Evolutionary conservation across 192 early-diverging fungal genomes (phyloP), one percentile per base, ranked within the genome.

Genomic region (Podila horticola): DNA sequence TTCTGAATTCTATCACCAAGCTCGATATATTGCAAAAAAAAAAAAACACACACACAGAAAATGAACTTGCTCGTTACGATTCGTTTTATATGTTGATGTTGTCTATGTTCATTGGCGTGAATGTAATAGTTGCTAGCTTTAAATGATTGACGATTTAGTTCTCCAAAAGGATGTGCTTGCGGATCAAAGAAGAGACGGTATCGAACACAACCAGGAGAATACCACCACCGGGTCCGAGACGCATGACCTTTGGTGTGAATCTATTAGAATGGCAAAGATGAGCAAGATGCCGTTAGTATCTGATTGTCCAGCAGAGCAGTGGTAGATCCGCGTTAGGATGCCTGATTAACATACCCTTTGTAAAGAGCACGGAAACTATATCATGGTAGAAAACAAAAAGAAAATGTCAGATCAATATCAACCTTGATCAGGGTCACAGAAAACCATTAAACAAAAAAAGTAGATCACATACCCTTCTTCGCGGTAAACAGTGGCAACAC

Each of bases 151-250:
- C 1, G 52, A 10, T 24, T 55, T 55, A 55, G 52, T 51, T 51
- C 66, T 81, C 76, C 31, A 64, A 22, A 1, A 81, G 67, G 51
- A 93, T 84, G 82, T 95, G 83, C 74, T 91, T 93, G 72, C 93
- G 89, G 89, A 98, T 96, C 83, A 93, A 93, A 10, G 83, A 86
- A 10, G 93, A 94, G 48, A 98, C 93, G 33, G 91, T 86, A 60
- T 97, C 96, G 83, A 94, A 98, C 29, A 97, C 95, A 33, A 98
- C 96, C 26, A 97, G 86, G 55, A 98, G 83, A 75, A 93, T 92
- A 86, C 82, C 82, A 70, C 83, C 79, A 55, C 83, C 97, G 41
- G 97, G 97, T 24, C 97, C 97, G 38, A 99, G 85, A 84, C 97
- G 89, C 67, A 99, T 89, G 38, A 97, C 95, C 86, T 99, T 99